Conservation (phyloP, 805 yeast genomes). For the Suhomyces sp. region DNA sequence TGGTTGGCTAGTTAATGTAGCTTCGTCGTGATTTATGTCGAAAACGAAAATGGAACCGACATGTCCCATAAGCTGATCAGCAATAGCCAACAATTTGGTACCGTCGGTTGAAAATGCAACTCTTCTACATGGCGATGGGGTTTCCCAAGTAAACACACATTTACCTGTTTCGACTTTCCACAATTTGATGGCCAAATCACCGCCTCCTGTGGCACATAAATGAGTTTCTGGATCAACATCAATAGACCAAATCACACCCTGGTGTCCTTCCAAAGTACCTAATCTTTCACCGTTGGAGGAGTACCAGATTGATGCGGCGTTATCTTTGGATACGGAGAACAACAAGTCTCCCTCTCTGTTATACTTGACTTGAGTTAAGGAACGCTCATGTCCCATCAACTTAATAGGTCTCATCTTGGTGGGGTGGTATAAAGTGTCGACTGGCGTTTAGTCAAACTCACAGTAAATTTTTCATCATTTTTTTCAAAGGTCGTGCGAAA, state of each 20-base stretch:
- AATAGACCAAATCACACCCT: conserved; percentile 93
- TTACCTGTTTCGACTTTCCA: conserved; percentile 84
- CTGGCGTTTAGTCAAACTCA: background rate
- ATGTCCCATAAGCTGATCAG: conserved; percentile 91
- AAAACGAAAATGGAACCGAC: conserved; percentile 72
- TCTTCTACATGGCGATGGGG: conserved; percentile 84
- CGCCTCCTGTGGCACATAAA: conserved; percentile 81
- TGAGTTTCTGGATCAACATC: conserved; percentile 75
- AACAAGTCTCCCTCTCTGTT: conserved; percentile 94
- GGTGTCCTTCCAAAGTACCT: conserved; percentile 82
- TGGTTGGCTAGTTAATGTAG: conserved; percentile 37
- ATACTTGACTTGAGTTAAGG: conserved; percentile 92
- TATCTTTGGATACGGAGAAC: conserved; percentile 90
- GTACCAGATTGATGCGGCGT: conserved; percentile 87
- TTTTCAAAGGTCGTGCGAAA: conserved; percentile 9
- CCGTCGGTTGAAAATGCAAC: conserved; percentile 82
- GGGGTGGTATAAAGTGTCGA: conserved; percentile 5
- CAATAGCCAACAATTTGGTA: conserved; percentile 64
- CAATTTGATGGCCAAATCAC: conserved; percentile 79
- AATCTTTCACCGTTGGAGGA: conserved; percentile 94
- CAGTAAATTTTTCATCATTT: conserved; percentile 12
- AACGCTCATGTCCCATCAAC: conserved; percentile 95
- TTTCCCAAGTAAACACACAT: conserved; percentile 66
- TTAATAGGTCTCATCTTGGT: conserved; percentile 46
- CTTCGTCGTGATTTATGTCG: conserved; percentile 51